Conservation (phyloP, 805 yeast genomes). For the Tetrapisispora namnaoensis region DNA sequence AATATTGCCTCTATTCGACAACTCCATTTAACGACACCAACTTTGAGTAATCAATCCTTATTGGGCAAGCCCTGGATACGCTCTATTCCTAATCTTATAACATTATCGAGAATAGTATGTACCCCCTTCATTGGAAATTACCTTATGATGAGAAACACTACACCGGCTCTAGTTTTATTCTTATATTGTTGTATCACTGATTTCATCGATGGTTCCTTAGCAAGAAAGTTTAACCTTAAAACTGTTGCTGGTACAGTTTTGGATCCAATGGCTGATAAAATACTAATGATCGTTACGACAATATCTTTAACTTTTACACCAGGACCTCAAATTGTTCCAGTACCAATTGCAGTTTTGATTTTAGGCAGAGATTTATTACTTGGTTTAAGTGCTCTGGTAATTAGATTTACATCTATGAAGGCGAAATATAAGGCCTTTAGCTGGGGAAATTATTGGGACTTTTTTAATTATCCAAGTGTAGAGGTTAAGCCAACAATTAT, state of each 20-base stretch:
- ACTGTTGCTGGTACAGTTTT: slow-evolving; percentile 82
- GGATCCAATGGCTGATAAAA: slow-evolving; percentile 93
- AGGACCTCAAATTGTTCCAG: slow-evolving; percentile 57
- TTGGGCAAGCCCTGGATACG: background rate
- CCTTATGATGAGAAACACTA: slow-evolving; percentile 52
- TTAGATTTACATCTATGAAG: slow-evolving; percentile 51
- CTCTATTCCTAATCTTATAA: slow-evolving; percentile 67
- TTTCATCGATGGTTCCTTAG: slow-evolving; percentile 84
- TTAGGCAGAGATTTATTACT: slow-evolving; percentile 76
- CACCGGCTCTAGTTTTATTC: slow-evolving; percentile 62
- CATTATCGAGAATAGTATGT: slow-evolving; percentile 66
- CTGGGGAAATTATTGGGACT: slow-evolving; percentile 61
- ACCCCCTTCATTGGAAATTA: slow-evolving; percentile 82
- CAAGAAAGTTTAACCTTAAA: slow-evolving; percentile 65
- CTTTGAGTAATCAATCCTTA: background rate
- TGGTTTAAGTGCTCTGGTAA: slow-evolving; percentile 59
- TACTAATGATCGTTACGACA: slow-evolving; percentile 80
- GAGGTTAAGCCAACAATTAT: slow-evolving; percentile 81
- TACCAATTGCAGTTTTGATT: slow-evolving; percentile 54
- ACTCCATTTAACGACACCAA: background rate
- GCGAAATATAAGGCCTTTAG: slow-evolving; percentile 32
- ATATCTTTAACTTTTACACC: slow-evolving; percentile 49
- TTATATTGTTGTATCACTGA: slow-evolving; percentile 85
- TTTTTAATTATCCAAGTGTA: slow-evolving; percentile 62
- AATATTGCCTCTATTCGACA: background rate